Conservation (phyloP, 108 stramenopile genomes). For the Nitzschia inconspicua region DNA sequence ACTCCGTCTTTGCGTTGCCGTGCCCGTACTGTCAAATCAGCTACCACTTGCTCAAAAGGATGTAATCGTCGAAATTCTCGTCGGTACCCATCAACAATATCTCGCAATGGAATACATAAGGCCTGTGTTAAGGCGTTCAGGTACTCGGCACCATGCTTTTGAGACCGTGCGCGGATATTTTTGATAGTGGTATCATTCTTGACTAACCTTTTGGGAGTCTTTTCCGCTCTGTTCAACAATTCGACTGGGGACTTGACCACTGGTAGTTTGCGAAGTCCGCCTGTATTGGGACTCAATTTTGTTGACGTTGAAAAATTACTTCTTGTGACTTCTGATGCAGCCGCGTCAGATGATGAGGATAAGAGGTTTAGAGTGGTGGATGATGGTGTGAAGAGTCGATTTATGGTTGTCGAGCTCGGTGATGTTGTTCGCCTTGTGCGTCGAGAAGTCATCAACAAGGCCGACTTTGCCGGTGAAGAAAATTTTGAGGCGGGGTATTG, state of each 20-base stretch:
- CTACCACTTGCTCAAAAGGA: slow-evolving; percentile 92
- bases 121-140: slow-evolving; percentile 76
- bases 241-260: slow-evolving; percentile 68
- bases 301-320: too few species aligned
- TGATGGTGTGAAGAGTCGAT: too few species aligned
- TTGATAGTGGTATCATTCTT: slow-evolving; percentile 39
- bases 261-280: slow-evolving; percentile 72
- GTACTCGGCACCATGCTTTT: slow-evolving; percentile 74
- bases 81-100: slow-evolving; percentile 76
- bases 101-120: slow-evolving; percentile 77
- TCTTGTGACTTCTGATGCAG: too few species aligned
- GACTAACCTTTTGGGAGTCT: slow-evolving; percentile 31
- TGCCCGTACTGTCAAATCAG: slow-evolving; percentile 82
- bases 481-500: too few species aligned
- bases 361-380: too few species aligned
- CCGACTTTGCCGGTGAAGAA: too few species aligned
- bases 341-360: too few species aligned
- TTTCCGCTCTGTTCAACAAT: slow-evolving; percentile 59
- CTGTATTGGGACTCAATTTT: slow-evolving; percentile 43
- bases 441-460: too few species aligned
- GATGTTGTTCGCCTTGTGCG: too few species aligned
- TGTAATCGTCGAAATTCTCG: slow-evolving; percentile 71
- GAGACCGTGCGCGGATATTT: slow-evolving; percentile 61
- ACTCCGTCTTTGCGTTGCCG: slow-evolving; percentile 77
- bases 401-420: too few species aligned